Percentiles rank a stretch among this genome's conserved stretches.
Evolutionary conservation across 352 stramenopile genomes (phyloP).

Genomic region (Phytopythium boreale): DNA sequence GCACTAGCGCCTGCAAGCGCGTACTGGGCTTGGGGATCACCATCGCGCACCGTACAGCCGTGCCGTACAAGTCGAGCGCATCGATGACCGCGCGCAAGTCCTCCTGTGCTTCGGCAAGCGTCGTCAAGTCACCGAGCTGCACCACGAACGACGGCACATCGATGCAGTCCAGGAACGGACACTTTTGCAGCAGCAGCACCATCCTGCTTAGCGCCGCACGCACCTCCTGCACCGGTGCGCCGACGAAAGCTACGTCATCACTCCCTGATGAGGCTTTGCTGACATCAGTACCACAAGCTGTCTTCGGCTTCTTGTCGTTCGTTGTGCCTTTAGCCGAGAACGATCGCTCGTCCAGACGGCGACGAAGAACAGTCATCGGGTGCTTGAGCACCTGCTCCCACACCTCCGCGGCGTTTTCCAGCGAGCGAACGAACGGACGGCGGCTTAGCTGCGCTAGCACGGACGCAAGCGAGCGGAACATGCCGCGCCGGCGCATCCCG

Average conservation of each 20-base stretch:
- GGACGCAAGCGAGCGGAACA: constrained; percentile 42
- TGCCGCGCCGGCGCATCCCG: constrained; percentile 38
- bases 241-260: constrained; percentile 14
- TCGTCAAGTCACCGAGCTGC: constrained; percentile 37
- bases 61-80: constrained; percentile 30
- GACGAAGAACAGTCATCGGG: constrained; percentile 8
- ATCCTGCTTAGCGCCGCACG: constrained; percentile 25
- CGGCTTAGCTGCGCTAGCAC: constrained; percentile 34
- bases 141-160: constrained; percentile 48
- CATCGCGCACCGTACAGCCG: constrained; percentile 48
- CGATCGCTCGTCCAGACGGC: constrained; percentile 10
- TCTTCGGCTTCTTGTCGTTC: not conserved
- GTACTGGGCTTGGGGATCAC: constrained; percentile 36
- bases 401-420: constrained; percentile 25
- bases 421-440: constrained; percentile 29
- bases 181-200: constrained; percentile 42
- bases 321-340: not conserved
- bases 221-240: constrained; percentile 16
- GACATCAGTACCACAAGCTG: not conserved
- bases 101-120: constrained; percentile 14
- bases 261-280: not conserved
- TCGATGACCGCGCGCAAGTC: constrained; percentile 12
- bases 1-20: constrained; percentile 32
- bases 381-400: constrained; percentile 40
- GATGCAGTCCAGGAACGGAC: constrained; percentile 58